Base-by-base conservation (phyloP, 176 grass and related monocot species). In the Raddia distichophylla region DNA sequence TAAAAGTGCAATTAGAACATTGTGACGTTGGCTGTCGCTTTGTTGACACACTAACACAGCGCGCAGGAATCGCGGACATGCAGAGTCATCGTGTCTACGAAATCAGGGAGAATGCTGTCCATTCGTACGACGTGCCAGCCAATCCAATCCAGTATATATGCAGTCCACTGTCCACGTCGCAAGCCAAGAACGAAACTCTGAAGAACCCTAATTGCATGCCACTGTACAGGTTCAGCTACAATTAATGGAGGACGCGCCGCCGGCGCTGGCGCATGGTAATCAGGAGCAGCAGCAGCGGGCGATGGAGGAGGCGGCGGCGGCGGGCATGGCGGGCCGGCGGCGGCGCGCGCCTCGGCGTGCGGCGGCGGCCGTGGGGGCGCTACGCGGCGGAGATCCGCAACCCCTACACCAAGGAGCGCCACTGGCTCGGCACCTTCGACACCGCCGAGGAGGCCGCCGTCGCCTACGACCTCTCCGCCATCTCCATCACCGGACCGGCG, bases 351-450 rank as follows among this genome's bases (percentile, higher is more conserved):
- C 88, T 97, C 2, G 93, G 93, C 49, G 93, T 92, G 65, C 78
- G 93, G 35, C 78, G 87, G 18, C 73, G 92, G 63, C 92, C 92
- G 9, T 94, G 92, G 92, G 92, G 92, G 2, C 74, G 83, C 33
- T 94, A 91, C 61, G 92, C 88, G 2, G 88, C 92, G 13, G 92
- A 94, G 78, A 94, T 94, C 53, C 75, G 92, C 18, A 88, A 94
- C 88, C 92, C 88, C 3, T 83, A 78, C 53, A 97, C 94, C 33
- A 97, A 97, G 74, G 91, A 97, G 83, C 87, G 94, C 32, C 93
- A 83, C 82, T 91, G 89, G 92, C 85, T 94, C 14, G 91, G 88
- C 11, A 93, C 91, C 15, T 93, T 93, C 42, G 91, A 90, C 78
- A 93, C 88, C 5, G 88, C 91, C 10, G 85, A 93, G 86, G 88